Evolutionary conservation across 2,329 filamentous ascomycete genomes (phyloP).

Genomic region (Xylariales sp.): DNA sequence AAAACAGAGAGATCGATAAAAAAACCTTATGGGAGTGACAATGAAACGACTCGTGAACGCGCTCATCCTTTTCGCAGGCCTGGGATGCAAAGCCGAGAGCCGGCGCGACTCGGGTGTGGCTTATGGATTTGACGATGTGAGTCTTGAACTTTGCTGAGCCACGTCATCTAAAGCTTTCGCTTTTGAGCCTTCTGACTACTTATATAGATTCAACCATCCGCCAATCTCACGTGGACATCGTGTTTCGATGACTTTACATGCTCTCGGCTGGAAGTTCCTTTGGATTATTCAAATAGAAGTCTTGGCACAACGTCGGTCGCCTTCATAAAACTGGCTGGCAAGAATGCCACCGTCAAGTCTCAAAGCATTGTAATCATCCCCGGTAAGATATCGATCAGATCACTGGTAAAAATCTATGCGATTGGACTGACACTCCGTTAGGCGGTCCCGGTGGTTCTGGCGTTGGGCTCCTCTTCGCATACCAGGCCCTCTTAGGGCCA

Average conservation of each 20-base stretch:
- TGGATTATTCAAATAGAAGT: constrained; percentile 47
- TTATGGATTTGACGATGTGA: constrained; percentile 40
- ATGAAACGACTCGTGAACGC: constrained; percentile 35
- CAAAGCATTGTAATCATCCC: constrained; percentile 46
- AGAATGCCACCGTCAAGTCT: constrained; percentile 48
- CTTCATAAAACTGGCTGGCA: constrained; percentile 48
- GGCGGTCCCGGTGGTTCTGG: constrained; percentile 55
- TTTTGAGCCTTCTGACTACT: constrained; percentile 32
- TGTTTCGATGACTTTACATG: constrained; percentile 50
- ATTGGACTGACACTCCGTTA: constrained; percentile 36
- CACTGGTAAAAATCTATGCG: constrained; percentile 7
- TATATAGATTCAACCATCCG: constrained; percentile 48
- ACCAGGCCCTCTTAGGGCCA: constrained; percentile 38
- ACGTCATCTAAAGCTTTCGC: constrained; percentile 14
- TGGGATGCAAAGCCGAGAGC: constrained; percentile 42
- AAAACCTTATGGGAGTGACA: constrained; percentile 1
- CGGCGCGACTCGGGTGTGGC: constrained; percentile 39
- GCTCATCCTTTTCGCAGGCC: constrained; percentile 37
- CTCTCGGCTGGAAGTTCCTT: constrained; percentile 47
- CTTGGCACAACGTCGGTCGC: constrained; percentile 48
- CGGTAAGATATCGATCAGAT: constrained; percentile 41
- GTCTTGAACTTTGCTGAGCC: constrained; percentile 18
- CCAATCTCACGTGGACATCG: constrained; percentile 49
- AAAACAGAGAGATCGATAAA: constrained; percentile 12
- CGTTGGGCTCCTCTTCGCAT: constrained; percentile 46